Base-by-base conservation (phyloP, 2,329 filamentous ascomycete species). In the Colletotrichum nymphaeae region DNA sequence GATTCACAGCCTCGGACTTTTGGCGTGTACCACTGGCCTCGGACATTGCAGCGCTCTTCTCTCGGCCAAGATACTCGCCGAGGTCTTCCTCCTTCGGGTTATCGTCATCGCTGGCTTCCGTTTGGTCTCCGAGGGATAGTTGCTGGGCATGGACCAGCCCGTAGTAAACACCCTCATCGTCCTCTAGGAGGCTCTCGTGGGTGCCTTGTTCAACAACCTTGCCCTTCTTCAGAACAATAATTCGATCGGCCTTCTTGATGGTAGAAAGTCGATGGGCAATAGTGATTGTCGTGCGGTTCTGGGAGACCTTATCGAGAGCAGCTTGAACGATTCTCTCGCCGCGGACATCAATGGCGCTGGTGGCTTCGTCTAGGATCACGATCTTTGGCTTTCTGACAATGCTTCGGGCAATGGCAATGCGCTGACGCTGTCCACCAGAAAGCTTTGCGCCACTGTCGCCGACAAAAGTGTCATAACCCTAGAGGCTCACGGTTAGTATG, bases 341-440 rank as follows among this genome's bases (percentile, higher is more conserved):
- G 2, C 87, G 84, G 3, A 88, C 86, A 57, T 89, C 87, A 63
- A 90, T 88, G 16, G 93, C 91, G 70, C 90, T 93, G 0, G 93
- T 95, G 0, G 94, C 93, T 81, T 96, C 93, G 78, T 97, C 93
- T 8, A 97, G 85, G 46, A 95, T 91, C 3, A 95, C 85, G 53
- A 94, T 93, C 16, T 88, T 87, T 0, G 94, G 93, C 73, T 92
- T 87, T 71, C 92, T 90, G 59, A 95, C 88, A 73, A 96, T 94
- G 52, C 91, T 92, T 35, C 94, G 87, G 1, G 93, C 93, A 74
- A 95, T 95, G 2, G 93, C 93, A 28, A 97, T 88, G 5, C 95
- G 90, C 80, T 97, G 94, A n/a, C 94, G 90, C 80, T 97, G 94
- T 1, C 95, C 95, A n/a, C 94, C 93, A 12, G 93, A 95, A 1